phyloP scores from a whole-genome alignment of 768 basidiomycete species.

The Boletus fagicola region DNA sequence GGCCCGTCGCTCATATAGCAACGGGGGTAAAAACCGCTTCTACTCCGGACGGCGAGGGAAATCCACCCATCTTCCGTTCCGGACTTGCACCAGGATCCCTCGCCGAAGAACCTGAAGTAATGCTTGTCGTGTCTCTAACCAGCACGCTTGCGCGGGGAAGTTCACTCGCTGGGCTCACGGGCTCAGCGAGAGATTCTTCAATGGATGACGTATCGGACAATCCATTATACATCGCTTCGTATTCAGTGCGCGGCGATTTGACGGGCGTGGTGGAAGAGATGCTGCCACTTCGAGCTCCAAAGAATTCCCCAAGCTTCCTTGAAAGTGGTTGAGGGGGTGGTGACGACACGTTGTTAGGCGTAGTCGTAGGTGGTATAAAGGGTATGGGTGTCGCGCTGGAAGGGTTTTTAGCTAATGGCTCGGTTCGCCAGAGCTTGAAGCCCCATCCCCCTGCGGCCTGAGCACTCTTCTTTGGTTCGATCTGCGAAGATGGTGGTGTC shows the following conservation, averaged over 20 bases:
- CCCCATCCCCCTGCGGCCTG: slow-evolving; percentile 52
- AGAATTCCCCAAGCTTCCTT: slow-evolving; percentile 71
- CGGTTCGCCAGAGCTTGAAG: slow-evolving; percentile 67
- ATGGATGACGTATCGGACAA: slow-evolving; percentile 37
- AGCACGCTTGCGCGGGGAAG: slow-evolving; percentile 25
- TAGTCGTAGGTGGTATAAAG: slow-evolving; percentile 18
- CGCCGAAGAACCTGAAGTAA: slow-evolving; percentile 26
- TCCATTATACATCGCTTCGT: slow-evolving; percentile 25
- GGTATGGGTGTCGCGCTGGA: slow-evolving; percentile 31
- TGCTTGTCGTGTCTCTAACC: slow-evolving; percentile 31
- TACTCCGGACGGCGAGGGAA: slow-evolving; percentile 12
- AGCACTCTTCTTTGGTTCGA: slow-evolving; percentile 33
- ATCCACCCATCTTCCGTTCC: slow-evolving; percentile 22
- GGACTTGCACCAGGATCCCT: slow-evolving; percentile 30
- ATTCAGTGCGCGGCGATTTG: slow-evolving; percentile 26
- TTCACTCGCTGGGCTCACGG: slow-evolving; percentile 33
- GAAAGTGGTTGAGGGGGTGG: slow-evolving; percentile 47
- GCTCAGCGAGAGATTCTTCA: slow-evolving; percentile 37
- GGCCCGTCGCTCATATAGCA: slow-evolving; percentile 28
- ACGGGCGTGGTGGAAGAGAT: slow-evolving; percentile 44
- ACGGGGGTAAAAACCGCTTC: slow-evolving; percentile 27
- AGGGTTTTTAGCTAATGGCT: slow-evolving; percentile 31
- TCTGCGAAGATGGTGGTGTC: slow-evolving; percentile 22
- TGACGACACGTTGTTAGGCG: slow-evolving; percentile 22
- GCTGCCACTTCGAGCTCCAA: slow-evolving; percentile 51